These are phyloP conservation scores for Amanita inopinata DNA, from an alignment of 768 basidiomycete species.

Conservation along the genomic window DNA sequence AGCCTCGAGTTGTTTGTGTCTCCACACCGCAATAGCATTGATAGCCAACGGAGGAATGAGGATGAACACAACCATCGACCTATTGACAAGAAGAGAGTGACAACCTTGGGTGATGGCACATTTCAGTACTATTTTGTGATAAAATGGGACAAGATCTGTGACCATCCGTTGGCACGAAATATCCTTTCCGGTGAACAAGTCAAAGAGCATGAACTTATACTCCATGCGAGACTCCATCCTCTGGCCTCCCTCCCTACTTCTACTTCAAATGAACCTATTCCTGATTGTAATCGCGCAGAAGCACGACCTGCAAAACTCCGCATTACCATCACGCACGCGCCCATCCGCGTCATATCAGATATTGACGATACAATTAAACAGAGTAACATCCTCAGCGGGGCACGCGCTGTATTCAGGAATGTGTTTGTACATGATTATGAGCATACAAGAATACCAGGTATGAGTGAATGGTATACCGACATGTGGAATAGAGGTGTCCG, in stretches of 20 bases:
- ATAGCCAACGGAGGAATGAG: slow-evolving; percentile 15
- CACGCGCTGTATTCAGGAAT: slow-evolving; percentile 77
- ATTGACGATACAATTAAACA: slow-evolving; percentile 90
- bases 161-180: slow-evolving; percentile 46
- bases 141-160: slow-evolving; percentile 59
- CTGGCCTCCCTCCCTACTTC: slow-evolving; percentile 15
- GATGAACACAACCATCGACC: slow-evolving; percentile 28
- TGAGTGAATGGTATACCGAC: slow-evolving; percentile 66
- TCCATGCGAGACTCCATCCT: slow-evolving; percentile 44
- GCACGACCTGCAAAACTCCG: slow-evolving; percentile 22
- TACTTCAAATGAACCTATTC: not conserved
- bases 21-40: slow-evolving; percentile 18
- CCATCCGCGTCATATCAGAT: slow-evolving; percentile 80
- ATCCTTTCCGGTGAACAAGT: slow-evolving; percentile 45
- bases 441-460: slow-evolving; percentile 73
- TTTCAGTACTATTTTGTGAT: slow-evolving; percentile 59
- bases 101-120: slow-evolving; percentile 60
- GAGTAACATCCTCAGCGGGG: slow-evolving; percentile 70
- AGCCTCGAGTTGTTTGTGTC: slow-evolving; percentile 51
- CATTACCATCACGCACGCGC: slow-evolving; percentile 48
- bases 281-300: slow-evolving; percentile 2
- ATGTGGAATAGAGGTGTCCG: slow-evolving; percentile 66
- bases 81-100: slow-evolving; percentile 38
- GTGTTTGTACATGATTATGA: slow-evolving; percentile 82
- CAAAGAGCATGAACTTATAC: slow-evolving; percentile 44